These are phyloP conservation scores for Tylopilus vinaceipallidus DNA, from an alignment of 768 basidiomycete species.

Conservation along the genomic window DNA sequence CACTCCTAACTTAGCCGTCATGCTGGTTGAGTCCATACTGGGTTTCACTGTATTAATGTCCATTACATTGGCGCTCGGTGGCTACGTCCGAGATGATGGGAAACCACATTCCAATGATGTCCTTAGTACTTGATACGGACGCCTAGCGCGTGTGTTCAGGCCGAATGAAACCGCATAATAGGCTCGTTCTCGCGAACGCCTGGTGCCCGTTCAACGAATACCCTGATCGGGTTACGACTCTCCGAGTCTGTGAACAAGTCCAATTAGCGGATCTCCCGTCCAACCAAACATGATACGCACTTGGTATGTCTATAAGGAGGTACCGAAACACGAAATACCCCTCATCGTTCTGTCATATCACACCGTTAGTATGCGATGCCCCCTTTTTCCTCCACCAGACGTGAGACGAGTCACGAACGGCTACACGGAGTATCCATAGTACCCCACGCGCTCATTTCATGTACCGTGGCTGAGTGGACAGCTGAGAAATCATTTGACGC, in stretches of 20 bases:
- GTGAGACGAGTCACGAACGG: slow-evolving; percentile 1
- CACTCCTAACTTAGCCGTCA: slow-evolving; percentile 6
- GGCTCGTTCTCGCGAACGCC: slow-evolving; percentile 71
- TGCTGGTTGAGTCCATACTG: slow-evolving; percentile 22
- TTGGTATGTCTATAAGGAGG: slow-evolving; percentile 75
- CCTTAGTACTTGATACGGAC: slow-evolving; percentile 10
- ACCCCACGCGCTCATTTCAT: neutral
- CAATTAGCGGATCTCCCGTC: slow-evolving; percentile 2
- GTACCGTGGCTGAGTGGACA: neutral
- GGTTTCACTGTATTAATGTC: slow-evolving; percentile 23
- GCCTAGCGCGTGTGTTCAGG: slow-evolving; percentile 16
- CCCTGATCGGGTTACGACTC: slow-evolving; percentile 55
- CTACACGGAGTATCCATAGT: neutral
- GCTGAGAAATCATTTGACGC: slow-evolving; percentile 25
- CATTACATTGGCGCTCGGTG: slow-evolving; percentile 22
- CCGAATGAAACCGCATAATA: slow-evolving; percentile 63
- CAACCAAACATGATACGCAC: slow-evolving; percentile 44
- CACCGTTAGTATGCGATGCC: slow-evolving; percentile 6
- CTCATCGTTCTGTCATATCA: slow-evolving; percentile 55
- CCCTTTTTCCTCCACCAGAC: slow-evolving; percentile 1
- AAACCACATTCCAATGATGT: slow-evolving; percentile 10
- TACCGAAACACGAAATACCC: slow-evolving; percentile 80
- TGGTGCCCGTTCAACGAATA: slow-evolving; percentile 67
- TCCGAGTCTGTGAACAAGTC: slow-evolving; percentile 50
- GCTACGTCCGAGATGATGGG: slow-evolving; percentile 13